Evolutionary conservation across 164 flowering plant genomes (phyloP).

Genomic region (Santalum album): DNA sequence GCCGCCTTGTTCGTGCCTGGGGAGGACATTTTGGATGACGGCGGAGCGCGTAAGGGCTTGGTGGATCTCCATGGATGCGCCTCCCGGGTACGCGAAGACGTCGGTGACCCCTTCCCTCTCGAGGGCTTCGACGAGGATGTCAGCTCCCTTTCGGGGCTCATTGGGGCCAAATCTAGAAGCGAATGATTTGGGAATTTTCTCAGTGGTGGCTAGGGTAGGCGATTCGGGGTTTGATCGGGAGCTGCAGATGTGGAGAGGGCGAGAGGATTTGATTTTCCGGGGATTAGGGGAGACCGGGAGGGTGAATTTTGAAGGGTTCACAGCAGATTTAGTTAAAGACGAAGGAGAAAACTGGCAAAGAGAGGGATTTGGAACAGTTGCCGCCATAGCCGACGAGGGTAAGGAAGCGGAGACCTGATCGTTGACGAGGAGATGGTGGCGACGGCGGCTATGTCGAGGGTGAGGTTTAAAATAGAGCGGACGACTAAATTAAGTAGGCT

Average conservation of each 20-base stretch:
- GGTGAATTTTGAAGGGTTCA: background rate
- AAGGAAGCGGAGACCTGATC: too few species aligned
- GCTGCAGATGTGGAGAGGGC: slow-evolving; percentile 7
- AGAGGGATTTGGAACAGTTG: too few species aligned
- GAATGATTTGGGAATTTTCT: slow-evolving; percentile 6
- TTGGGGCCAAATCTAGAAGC: slow-evolving; percentile 33
- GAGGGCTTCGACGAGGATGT: slow-evolving; percentile 66
- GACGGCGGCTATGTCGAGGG: too few species aligned
- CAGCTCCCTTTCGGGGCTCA: slow-evolving; percentile 56
- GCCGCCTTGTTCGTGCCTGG: slow-evolving; percentile 66
- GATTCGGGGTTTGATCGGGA: slow-evolving; percentile 9
- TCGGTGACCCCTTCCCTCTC: slow-evolving; percentile 49
- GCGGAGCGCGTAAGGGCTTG: slow-evolving; percentile 59
- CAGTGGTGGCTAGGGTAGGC: slow-evolving; percentile 2
- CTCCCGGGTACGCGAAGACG: slow-evolving; percentile 66
- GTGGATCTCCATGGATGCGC: slow-evolving; percentile 71
- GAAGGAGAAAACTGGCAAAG: too few species aligned
- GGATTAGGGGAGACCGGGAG: slow-evolving; percentile 1
- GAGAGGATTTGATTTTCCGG: background rate
- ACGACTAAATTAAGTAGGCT: too few species aligned
- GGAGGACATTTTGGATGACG: slow-evolving; percentile 40
- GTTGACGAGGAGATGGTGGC: too few species aligned
- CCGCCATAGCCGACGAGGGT: too few species aligned
- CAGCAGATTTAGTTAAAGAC: too few species aligned
- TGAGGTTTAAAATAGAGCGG: too few species aligned